Evolutionary conservation across 345 rosid species (phyloP), one percentile per base, ranked within the genome.

Genomic region (Geranium brycei): DNA sequence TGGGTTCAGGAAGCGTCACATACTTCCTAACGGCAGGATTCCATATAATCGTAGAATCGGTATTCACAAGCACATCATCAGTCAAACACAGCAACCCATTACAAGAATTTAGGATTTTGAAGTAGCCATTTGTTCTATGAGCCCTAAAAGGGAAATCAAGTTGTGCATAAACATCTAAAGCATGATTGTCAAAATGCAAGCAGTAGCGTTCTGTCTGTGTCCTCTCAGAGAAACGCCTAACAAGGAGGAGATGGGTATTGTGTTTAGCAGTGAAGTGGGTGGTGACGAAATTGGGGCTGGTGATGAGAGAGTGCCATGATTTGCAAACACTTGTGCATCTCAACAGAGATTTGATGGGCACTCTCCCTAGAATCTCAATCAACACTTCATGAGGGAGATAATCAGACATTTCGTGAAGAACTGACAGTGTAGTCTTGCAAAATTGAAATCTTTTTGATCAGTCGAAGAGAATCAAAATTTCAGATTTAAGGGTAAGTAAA

Each of bases 301-400:
- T 63, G 59, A 51, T 63, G 35, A 53, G 40, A 15, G 66, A 51
- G 57, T 51, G 32, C 66, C 66, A 63, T 19, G 59, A 23, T 6
- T 51, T 51, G 66, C 38, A 63, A 13, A 51, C 66, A 12, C 31
- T 16, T 31, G 66, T 51, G 59, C 38, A 63, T 3, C n/a, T 51
- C 38, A 63, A 12, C 28, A 63, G 66, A 11, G 38, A 14, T 7
- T 63, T 31, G 4, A 51, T 57, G 28, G 59, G 59, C 11, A 51
- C 32, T 0, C 18, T 13, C 19, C 12, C 17, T 0, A 63, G 40
- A n/a, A 63, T 19, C 53, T 8, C 15, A 3, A 47, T 10, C 53
- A 47, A 3, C 53, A 47, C 53, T 17, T 59, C 62, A 3, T 5
- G 7, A 18, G 62, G 62, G 10, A 59, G 31, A 19, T 59, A 31